Conservation (phyloP, 129 eudicot species). For the Chrysanthemum lavandulifolium region DNA sequence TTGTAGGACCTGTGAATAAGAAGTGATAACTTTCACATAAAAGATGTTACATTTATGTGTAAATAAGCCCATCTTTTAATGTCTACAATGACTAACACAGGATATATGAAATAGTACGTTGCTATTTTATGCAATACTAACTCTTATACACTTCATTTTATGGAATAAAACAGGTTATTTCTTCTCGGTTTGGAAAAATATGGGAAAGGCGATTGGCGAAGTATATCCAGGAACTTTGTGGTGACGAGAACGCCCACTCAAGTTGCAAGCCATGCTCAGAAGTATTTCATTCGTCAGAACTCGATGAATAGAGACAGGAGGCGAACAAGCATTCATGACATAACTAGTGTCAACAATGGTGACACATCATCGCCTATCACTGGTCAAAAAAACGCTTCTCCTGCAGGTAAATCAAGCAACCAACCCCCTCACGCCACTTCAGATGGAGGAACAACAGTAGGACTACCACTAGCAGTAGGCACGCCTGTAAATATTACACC, state of each 20-base stretch:
- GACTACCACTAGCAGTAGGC: constrained; percentile 34
- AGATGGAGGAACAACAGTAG: constrained; percentile 25
- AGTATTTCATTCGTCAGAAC: constrained; percentile 55
- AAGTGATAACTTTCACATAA: no score
- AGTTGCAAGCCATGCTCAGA: constrained; percentile 71
- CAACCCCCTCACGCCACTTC: constrained; percentile 17
- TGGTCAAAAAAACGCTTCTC: constrained; percentile 40
- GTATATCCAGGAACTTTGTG: constrained; percentile 60
- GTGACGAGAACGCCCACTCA: constrained; percentile 63
- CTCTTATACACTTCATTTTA: neutral
- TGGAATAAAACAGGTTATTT: constrained; percentile 42
- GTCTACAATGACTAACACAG: no score
- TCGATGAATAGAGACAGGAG: constrained; percentile 55
- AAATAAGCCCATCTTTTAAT: no score
- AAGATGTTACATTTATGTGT: no score
- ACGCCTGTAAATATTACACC: constrained; percentile 47
- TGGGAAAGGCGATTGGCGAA: constrained; percentile 68
- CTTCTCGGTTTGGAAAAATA: constrained; percentile 62
- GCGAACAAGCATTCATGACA: constrained; percentile 66
- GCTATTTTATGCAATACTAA: neutral
- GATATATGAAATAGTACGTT: no score
- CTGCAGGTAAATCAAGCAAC: constrained; percentile 34
- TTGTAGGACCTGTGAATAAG: neutral
- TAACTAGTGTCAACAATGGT: constrained; percentile 48
- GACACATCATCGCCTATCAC: constrained; percentile 42